Evolutionary conservation across 2,329 filamentous ascomycete species (phyloP).

Genomic region (Claviceps sp.): DNA sequence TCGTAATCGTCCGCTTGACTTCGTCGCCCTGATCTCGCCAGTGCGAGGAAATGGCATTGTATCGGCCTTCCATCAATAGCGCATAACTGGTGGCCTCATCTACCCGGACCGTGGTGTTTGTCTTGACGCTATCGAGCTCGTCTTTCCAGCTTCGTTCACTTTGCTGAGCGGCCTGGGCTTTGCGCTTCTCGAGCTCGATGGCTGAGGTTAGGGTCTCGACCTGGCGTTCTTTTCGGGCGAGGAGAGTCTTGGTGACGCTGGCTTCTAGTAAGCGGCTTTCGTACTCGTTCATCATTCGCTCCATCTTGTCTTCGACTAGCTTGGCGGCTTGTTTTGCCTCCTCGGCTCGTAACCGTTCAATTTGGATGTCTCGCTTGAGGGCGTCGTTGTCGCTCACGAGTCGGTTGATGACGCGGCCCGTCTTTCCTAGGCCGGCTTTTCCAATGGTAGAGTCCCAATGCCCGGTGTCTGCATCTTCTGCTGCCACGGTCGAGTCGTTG

Average conservation of each 20-base stretch:
- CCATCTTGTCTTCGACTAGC: constrained; percentile 58
- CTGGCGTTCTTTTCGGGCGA: constrained; percentile 62
- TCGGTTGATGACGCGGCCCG: constrained; percentile 66
- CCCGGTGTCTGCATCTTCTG: constrained; percentile 22
- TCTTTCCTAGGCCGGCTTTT: constrained; percentile 59
- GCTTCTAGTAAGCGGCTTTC: constrained; percentile 57
- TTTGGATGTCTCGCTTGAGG: constrained; percentile 58
- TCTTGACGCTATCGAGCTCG: constrained; percentile 48
- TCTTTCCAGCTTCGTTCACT: constrained; percentile 49
- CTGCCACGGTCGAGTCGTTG: constrained; percentile 13
- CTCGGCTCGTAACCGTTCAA: constrained; percentile 51
- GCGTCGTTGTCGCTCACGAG: constrained; percentile 71
- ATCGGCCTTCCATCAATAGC: constrained; percentile 55
- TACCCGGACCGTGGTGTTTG: constrained; percentile 47
- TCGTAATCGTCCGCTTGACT: constrained; percentile 37
- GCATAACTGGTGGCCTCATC: constrained; percentile 53
- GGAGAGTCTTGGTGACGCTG: constrained; percentile 55
- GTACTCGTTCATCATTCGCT: constrained; percentile 53
- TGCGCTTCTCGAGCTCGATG: constrained; percentile 50
- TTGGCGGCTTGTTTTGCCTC: constrained; percentile 57
- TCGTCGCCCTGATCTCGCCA: constrained; percentile 54
- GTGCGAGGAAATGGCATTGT: constrained; percentile 52
- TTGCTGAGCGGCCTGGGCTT: constrained; percentile 44
- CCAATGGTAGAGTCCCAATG: constrained; percentile 56
- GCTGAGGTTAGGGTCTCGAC: constrained; percentile 53